phyloP scores from a whole-genome alignment of 768 basidiomycete genomes.

The Zangia roseola region DNA sequence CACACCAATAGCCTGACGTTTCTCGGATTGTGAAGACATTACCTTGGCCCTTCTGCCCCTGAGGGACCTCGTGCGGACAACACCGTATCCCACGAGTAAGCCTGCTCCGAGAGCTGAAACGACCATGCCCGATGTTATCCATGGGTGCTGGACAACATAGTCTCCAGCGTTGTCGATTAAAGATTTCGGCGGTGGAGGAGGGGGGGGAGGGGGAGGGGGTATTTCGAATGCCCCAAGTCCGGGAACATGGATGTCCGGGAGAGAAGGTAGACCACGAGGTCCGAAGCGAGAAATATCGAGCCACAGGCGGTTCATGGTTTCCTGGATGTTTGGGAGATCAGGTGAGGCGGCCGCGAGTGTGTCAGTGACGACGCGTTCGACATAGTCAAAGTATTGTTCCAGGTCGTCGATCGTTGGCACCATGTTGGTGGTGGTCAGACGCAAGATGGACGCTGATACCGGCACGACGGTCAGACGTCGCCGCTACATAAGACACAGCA shows the following conservation, averaged over 20 bases:
- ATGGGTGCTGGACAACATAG: slow-evolving; percentile 61
- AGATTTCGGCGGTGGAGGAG: slow-evolving; percentile 51
- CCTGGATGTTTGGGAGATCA: slow-evolving; percentile 62
- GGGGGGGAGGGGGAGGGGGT: slow-evolving; percentile 58
- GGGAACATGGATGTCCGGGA: slow-evolving; percentile 57
- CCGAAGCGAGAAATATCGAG: slow-evolving; percentile 80
- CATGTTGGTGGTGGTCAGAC: slow-evolving; percentile 18
- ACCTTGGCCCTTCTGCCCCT: slow-evolving; percentile 23
- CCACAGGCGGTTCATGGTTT: slow-evolving; percentile 70
- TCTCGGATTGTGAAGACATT: slow-evolving; percentile 35
- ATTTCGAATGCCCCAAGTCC: slow-evolving; percentile 72
- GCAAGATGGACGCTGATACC: neutral
- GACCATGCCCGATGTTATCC: slow-evolving; percentile 53
- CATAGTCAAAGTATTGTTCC: slow-evolving; percentile 65
- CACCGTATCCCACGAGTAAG: slow-evolving; percentile 57
- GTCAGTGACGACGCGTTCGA: slow-evolving; percentile 61
- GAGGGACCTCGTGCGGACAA: slow-evolving; percentile 19
- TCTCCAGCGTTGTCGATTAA: slow-evolving; percentile 45
- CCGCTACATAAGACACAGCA: neutral
- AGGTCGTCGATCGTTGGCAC: slow-evolving; percentile 57
- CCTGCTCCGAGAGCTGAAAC: slow-evolving; percentile 60
- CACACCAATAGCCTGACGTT: slow-evolving; percentile 47
- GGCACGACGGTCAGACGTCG: no score
- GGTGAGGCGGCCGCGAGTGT: slow-evolving; percentile 56
- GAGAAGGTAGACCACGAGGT: slow-evolving; percentile 44